phyloP scores from a whole-genome alignment of 805 yeast genomes.

The Kodamaea sagamina region DNA sequence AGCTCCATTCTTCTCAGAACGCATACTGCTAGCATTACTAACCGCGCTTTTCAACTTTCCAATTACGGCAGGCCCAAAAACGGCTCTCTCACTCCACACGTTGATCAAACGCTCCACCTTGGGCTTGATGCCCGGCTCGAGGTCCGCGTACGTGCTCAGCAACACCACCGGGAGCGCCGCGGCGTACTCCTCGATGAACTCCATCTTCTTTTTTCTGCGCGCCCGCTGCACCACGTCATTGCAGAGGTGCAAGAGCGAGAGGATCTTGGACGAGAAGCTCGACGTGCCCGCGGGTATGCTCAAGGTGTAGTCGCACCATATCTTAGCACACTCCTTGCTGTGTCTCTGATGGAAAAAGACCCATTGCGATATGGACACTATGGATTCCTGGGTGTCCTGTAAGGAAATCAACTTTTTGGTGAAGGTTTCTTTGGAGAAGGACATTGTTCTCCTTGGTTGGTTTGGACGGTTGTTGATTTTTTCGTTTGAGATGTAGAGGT shows the following conservation, averaged over 20 bases:
- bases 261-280: slow-evolving; percentile 36
- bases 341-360: slow-evolving; percentile 65
- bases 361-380: slow-evolving; percentile 76
- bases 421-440: slow-evolving; percentile 54
- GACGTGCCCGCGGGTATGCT: slow-evolving; percentile 14
- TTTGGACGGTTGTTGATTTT: too few relatives aligned
- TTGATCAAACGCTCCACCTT: slow-evolving; percentile 52
- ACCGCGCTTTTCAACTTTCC: slow-evolving; percentile 28
- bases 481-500: too few relatives aligned
- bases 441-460: slow-evolving; percentile 30
- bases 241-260: slow-evolving; percentile 66
- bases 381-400: slow-evolving; percentile 69
- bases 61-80: slow-evolving; percentile 39
- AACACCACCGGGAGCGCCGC: slow-evolving; percentile 47
- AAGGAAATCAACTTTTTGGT: slow-evolving; percentile 47
- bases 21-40: slow-evolving; percentile 10
- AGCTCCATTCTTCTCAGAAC: neutral
- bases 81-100: slow-evolving; percentile 59
- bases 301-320: slow-evolving; percentile 49
- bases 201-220: slow-evolving; percentile 58
- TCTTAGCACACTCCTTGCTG: slow-evolving; percentile 50
- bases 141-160: slow-evolving; percentile 27
- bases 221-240: slow-evolving; percentile 85
- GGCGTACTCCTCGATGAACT: slow-evolving; percentile 60
- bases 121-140: slow-evolving; percentile 42